Percentiles rank a stretch among this genome's conserved stretches.
Evolutionary conservation across 768 basidiomycete genomes (phyloP).

Genomic region (Lyophyllum semitale): DNA sequence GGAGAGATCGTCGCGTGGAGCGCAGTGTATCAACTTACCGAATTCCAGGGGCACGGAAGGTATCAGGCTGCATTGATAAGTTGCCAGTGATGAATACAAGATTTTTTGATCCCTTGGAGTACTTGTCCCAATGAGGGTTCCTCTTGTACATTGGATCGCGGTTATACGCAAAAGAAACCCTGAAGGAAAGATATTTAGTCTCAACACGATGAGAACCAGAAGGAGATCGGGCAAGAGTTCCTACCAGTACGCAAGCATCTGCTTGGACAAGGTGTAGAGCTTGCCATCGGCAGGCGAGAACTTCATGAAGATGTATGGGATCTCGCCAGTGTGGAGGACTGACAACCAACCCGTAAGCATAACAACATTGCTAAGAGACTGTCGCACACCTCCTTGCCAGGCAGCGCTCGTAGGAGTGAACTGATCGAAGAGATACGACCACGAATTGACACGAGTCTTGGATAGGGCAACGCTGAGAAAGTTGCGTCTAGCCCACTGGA

Average conservation of each 20-base stretch:
- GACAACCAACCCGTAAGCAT: background rate
- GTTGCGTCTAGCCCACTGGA: conserved; percentile 21
- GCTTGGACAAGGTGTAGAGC: conserved; percentile 14
- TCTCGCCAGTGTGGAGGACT: conserved; percentile 21
- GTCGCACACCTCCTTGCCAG: conserved; percentile 19
- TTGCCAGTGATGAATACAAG: conserved; percentile 6
- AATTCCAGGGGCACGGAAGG: conserved; percentile 12
- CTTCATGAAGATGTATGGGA: conserved; percentile 21
- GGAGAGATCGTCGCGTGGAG: background rate
- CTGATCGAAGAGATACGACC: conserved; percentile 19
- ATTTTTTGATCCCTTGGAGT: conserved; percentile 2
- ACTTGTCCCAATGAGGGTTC: conserved; percentile 14
- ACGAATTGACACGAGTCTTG: conserved; percentile 13
- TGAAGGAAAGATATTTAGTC: background rate
- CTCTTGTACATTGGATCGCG: conserved; percentile 7
- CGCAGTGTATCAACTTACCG: conserved; percentile 4
- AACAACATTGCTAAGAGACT: no score
- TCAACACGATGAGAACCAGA: background rate
- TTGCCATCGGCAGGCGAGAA: conserved; percentile 12
- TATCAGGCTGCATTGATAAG: conserved; percentile 16
- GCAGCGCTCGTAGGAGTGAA: conserved; percentile 7
- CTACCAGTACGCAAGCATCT: conserved; percentile 20
- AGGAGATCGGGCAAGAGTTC: background rate
- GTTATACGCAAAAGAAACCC: conserved; percentile 20
- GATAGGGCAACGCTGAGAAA: conserved; percentile 9